These are phyloP conservation scores for Coniferiporia sulphurascens DNA, from an alignment of 1,284 basidiomycete genomes.

Conservation along the genomic window DNA sequence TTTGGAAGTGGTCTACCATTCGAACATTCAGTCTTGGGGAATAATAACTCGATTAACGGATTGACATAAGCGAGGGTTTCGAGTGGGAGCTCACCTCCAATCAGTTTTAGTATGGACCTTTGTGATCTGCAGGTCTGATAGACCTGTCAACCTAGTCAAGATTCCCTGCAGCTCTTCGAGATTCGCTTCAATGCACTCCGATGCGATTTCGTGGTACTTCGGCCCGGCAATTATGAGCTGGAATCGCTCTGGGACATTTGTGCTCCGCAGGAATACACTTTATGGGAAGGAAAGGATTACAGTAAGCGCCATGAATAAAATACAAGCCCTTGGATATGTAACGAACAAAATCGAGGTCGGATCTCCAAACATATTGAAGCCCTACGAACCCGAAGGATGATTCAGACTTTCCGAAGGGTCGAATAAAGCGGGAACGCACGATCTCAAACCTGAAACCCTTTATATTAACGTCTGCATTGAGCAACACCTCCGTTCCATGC, in stretches of 20 bases:
- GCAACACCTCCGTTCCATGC: slow-evolving; percentile 24
- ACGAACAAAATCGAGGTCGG: not conserved
- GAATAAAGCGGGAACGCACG: not conserved
- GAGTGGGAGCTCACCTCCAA: not conserved
- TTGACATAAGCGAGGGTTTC: too few species aligned
- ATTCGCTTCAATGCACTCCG: not conserved
- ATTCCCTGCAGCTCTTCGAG: not conserved
- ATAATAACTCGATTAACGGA: not conserved
- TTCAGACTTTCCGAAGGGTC: not conserved
- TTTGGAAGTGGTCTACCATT: slow-evolving; percentile 33
- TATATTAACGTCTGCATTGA: slow-evolving; percentile 2
- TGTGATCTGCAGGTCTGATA: not conserved
- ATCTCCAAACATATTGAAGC: not conserved
- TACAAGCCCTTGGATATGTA: not conserved
- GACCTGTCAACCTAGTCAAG: not conserved
- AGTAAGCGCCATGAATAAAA: not conserved
- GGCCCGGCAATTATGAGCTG: not conserved
- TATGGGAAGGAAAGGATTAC: not conserved
- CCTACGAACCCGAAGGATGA: not conserved
- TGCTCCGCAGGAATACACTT: not conserved
- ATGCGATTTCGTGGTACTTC: not conserved
- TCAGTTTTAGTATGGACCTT: not conserved
- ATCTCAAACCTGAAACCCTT: not conserved
- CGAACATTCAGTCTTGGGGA: slow-evolving; percentile 33
- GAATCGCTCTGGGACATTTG: not conserved